Percentiles rank a stretch among this genome's conserved stretches.
Evolutionary conservation across 2,329 filamentous ascomycete species (phyloP).

Genomic region (Botryosphaeria dothidea): DNA sequence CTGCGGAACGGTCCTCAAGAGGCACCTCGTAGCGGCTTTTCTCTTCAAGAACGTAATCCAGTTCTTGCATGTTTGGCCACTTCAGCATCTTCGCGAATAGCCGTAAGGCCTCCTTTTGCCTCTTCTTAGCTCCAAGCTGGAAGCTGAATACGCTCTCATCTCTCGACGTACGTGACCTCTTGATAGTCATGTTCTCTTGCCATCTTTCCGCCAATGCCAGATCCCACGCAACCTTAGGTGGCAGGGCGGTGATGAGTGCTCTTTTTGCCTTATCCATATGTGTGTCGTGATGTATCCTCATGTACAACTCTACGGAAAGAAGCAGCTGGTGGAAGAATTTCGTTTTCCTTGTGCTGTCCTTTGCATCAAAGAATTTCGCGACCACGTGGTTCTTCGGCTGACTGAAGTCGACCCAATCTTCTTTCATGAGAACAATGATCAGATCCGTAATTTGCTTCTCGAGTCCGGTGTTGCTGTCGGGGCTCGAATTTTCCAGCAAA

Average conservation of each 20-base stretch:
- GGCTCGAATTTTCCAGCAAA: constrained; percentile 68
- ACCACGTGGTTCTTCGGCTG: constrained; percentile 70
- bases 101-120: constrained; percentile 68
- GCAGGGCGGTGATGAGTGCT: constrained; percentile 64
- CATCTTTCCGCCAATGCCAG: constrained; percentile 72
- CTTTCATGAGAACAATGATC: constrained; percentile 67
- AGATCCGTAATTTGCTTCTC: constrained; percentile 74
- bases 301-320: constrained; percentile 69
- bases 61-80: constrained; percentile 71
- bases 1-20: constrained; percentile 64
- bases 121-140: constrained; percentile 64
- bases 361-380: constrained; percentile 67
- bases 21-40: constrained; percentile 51
- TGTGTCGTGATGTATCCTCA: constrained; percentile 65
- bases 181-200: constrained; percentile 69
- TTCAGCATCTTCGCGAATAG: constrained; percentile 72
- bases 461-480: constrained; percentile 58
- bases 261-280: constrained; percentile 66
- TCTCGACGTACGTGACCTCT: constrained; percentile 54
- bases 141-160: constrained; percentile 55
- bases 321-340: constrained; percentile 77
- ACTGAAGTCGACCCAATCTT: constrained; percentile 74
- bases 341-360: constrained; percentile 60
- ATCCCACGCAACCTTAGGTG: constrained; percentile 71
- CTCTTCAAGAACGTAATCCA: constrained; percentile 63